These are phyloP conservation scores for Rubroboletus satanas DNA, from an alignment of 768 basidiomycete species.

Conservation along the genomic window DNA sequence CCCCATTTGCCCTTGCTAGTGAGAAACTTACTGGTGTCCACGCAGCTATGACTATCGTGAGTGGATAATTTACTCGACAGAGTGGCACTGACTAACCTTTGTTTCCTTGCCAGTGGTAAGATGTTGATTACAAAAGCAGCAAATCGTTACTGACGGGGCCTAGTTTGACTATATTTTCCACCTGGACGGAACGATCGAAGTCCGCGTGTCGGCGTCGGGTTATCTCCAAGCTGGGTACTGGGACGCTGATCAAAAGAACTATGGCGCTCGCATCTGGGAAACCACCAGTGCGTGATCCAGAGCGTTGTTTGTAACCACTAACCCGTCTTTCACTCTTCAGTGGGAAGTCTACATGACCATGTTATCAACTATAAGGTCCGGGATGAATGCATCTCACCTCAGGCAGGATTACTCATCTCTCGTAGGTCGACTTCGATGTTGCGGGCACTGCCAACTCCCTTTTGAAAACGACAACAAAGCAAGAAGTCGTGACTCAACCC, in stretches of 20 bases:
- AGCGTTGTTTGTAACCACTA: not conserved
- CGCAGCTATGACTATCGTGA: constrained; percentile 53
- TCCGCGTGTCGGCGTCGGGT: constrained; percentile 63
- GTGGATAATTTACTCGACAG: constrained; percentile 16
- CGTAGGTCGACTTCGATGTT: constrained; percentile 59
- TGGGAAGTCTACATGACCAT: constrained; percentile 67
- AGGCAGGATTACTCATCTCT: constrained; percentile 1
- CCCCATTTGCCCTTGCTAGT: not conserved
- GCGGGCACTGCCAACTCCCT: constrained; percentile 57
- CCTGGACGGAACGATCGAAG: constrained; percentile 64
- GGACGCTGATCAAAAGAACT: constrained; percentile 44
- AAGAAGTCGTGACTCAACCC: constrained; percentile 46
- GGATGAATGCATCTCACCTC: not conserved
- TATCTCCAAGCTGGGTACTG: constrained; percentile 66
- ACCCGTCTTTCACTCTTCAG: constrained; percentile 24
- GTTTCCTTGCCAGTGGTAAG: constrained; percentile 30
- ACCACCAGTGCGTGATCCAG: constrained; percentile 43
- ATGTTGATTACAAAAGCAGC: not conserved
- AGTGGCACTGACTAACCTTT: not conserved
- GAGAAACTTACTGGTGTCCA: not conserved
- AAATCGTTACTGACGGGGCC: constrained; percentile 2
- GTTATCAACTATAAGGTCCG: constrained; percentile 59
- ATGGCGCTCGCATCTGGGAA: constrained; percentile 54
- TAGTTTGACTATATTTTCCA: constrained; percentile 67
- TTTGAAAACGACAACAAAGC: constrained; percentile 45